Evolutionary conservation across 2,329 filamentous ascomycete genomes (phyloP).

Genomic region (Sphaerulina vaccinii): DNA sequence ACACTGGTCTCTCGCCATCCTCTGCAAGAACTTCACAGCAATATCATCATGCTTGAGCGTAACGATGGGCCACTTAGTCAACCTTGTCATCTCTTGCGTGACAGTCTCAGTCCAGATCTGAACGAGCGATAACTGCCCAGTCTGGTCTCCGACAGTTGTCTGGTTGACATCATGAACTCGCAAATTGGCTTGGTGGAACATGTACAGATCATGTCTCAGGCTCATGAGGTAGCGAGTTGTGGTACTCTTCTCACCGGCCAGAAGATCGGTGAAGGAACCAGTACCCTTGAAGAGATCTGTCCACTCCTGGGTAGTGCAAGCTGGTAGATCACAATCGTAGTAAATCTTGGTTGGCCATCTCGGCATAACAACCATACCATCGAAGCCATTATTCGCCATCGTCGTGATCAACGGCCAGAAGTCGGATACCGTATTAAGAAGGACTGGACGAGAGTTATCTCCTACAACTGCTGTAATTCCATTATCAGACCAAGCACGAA

Average conservation of each 20-base stretch:
- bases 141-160: conserved; percentile 4
- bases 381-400: conserved; percentile 7
- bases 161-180: conserved; percentile 9
- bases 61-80: conserved; percentile 12
- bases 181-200: conserved; percentile 15
- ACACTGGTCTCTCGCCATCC: conserved; percentile 9
- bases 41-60: conserved; percentile 15
- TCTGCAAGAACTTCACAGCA: conserved; percentile 3
- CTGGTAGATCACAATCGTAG: conserved; percentile 14
- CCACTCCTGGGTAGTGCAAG: conserved; percentile 11
- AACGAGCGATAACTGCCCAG: conserved; percentile 7
- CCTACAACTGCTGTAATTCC: conserved; percentile 5
- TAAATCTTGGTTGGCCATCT: conserved; percentile 16
- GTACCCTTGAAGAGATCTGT: conserved; percentile 11
- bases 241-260: conserved; percentile 8
- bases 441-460: conserved; percentile 11
- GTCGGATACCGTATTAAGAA: neutral
- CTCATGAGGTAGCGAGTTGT: conserved; percentile 8
- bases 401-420: conserved; percentile 11
- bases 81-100: conserved; percentile 9
- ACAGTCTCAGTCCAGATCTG: conserved; percentile 16
- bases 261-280: conserved; percentile 10
- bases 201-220: conserved; percentile 11
- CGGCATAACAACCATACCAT: conserved; percentile 11
- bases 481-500: conserved; percentile 9